Base-by-base conservation (phyloP, 2,329 filamentous ascomycete genomes). In the Aspergillus sp. region DNA sequence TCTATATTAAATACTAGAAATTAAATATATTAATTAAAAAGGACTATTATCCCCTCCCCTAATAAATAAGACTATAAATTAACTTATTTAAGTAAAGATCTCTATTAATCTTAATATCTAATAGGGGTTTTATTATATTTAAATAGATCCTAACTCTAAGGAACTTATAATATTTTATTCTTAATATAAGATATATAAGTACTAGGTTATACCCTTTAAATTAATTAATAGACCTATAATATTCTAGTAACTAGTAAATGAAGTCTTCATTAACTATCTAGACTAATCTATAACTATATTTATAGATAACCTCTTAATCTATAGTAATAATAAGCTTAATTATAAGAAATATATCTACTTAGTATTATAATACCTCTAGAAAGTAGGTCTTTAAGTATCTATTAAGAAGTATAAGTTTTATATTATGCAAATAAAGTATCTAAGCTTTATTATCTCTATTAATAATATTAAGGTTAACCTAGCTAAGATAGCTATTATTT, bases 241-340 rank as follows among this genome's bases (percentile, higher is more conserved):
- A 0, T 62, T 61, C 39, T 51, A 62, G 39, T 33, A 31, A 5
- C 60, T 51, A 48, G 60, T 63, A 45, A 56, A 64, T 36, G 32
- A 36, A 0, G 40, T 43, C 7, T 39, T 64, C 33, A 29, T 41
- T 45, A 42, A 47, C 11, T 39, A 45, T 48, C 36, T 59, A 6
- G 26, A 50, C 33, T 12, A 42, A 46, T 47, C 42, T 26, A 27
- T 26, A 4, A 35, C 56, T 27, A 50, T 50, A 12, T 64, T 61
- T 41, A 30, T 64, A 32, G 50, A 64, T 46, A 45, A 64, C 46
- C 56, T 64, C 12, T 40, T 64, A 2, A 56, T 64, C 37, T 62
- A 51, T 40, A 48, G 12, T 8, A 29, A 46, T 3, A 33, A 38
- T 27, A 13, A 38, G 7, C 8, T 31, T 0, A 7, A 44, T 8